These are phyloP conservation scores for Nepenthes mirabilis DNA, from an alignment of 148 eudicot genomes.

Conservation along the genomic window DNA sequence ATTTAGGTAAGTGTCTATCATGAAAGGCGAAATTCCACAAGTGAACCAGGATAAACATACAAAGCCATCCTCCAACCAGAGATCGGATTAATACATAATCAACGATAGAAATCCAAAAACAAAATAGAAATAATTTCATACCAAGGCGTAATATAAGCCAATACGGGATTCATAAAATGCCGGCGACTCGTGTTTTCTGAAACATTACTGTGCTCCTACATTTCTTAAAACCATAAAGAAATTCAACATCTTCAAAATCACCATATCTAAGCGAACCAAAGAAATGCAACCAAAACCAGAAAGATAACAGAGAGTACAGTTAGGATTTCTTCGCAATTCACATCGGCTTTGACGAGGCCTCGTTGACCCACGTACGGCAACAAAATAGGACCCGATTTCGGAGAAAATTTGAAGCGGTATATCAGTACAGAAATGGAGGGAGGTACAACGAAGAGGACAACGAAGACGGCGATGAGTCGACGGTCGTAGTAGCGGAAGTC, in stretches of 20 bases:
- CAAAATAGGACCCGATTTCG: background rate
- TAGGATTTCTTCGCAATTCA: constrained; percentile 43
- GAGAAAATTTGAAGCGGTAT: background rate
- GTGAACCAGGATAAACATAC: background rate
- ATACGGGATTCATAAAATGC: constrained; percentile 51
- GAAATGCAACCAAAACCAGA: background rate
- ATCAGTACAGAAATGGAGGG: background rate
- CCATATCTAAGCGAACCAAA: background rate
- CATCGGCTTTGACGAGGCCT: constrained; percentile 35
- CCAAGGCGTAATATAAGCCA: constrained; percentile 96
- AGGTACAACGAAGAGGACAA: background rate
- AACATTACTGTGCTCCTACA: constrained; percentile 67
- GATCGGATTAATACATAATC: background rate
- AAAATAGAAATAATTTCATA: constrained; percentile 12
- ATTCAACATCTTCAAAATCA: constrained; percentile 6
- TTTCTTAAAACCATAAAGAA: constrained; percentile 10
- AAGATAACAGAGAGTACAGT: constrained; percentile 19
- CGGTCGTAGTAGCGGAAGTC: background rate
- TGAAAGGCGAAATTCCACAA: too few species aligned
- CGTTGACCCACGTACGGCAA: constrained; percentile 7
- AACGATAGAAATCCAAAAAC: background rate
- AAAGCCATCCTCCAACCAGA: background rate
- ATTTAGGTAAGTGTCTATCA: too few species aligned
- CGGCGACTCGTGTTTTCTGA: constrained; percentile 39
- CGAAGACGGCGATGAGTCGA: background rate